Conservation (phyloP, 345 rosid genomes). For the Jatropha curcas region DNA sequence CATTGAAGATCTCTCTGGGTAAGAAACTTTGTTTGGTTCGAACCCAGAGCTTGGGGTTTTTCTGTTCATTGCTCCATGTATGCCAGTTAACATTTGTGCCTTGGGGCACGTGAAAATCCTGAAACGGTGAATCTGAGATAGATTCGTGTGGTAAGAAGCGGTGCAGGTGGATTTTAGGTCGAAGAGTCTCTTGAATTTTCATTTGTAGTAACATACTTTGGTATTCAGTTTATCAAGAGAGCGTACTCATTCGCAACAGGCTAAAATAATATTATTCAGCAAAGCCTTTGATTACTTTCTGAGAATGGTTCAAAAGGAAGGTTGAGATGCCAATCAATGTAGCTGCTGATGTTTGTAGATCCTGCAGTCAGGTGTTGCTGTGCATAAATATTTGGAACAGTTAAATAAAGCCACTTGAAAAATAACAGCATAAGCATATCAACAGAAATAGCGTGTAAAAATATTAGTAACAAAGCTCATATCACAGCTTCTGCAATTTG, state of each 20-base stretch:
- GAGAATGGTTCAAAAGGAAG: neutral
- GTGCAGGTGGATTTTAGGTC: neutral
- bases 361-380: neutral
- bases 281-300: neutral
- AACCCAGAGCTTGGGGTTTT: neutral
- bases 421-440: neutral
- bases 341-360: neutral
- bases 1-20: neutral
- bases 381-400: neutral
- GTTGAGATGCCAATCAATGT: neutral
- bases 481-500: too few species aligned
- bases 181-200: neutral
- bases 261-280: neutral
- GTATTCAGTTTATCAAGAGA: neutral
- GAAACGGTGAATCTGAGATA: neutral
- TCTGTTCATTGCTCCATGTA: neutral
- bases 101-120: neutral
- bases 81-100: neutral
- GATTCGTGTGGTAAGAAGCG: neutral
- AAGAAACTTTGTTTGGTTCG: neutral
- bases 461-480: too few species aligned
- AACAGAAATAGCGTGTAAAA: too few species aligned
- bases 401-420: neutral
- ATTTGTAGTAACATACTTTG: neutral
- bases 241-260: neutral